Percentiles rank a stretch among this genome's conserved stretches.
These are phyloP conservation scores for Phanerochaete carnosa DNA, from an alignment of 768 basidiomycete species.

Conservation along the genomic window DNA sequence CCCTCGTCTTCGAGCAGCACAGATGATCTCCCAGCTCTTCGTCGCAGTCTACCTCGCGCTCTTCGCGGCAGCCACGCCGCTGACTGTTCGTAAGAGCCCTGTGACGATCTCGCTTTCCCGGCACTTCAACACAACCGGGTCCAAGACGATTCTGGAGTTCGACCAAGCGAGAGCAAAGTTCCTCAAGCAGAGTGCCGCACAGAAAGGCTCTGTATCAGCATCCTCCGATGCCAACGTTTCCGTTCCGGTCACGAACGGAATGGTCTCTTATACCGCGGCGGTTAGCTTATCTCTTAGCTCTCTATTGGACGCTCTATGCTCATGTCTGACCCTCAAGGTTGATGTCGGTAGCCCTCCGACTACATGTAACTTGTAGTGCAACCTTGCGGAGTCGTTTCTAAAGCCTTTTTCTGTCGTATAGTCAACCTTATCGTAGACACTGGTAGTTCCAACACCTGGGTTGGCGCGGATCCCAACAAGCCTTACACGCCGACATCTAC, in stretches of 20 bases:
- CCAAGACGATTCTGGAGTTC: not conserved
- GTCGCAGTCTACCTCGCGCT: not conserved
- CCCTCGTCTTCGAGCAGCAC: not conserved
- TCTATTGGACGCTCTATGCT: not conserved
- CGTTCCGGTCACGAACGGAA: slow-evolving; percentile 7
- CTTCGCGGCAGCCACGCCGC: not conserved
- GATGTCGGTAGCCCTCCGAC: slow-evolving; percentile 9
- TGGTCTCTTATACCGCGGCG: slow-evolving; percentile 6
- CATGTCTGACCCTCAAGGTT: not conserved
- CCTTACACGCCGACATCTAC: not conserved
- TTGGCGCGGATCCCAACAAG: not conserved
- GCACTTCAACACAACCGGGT: slow-evolving; percentile 5
- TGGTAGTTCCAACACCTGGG: slow-evolving; percentile 9
- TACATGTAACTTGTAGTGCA: not conserved
- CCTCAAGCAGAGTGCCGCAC: not conserved
- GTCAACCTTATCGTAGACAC: slow-evolving; percentile 11
- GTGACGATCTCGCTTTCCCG: slow-evolving; percentile 4
- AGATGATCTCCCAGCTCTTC: not conserved
- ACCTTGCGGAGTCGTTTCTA: not conserved
- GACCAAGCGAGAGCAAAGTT: slow-evolving; percentile 5
- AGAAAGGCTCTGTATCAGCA: not conserved
- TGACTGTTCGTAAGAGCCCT: slow-evolving; percentile 1
- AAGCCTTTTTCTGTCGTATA: not conserved
- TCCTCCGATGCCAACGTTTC: not conserved
- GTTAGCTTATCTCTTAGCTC: not conserved